Conservation (phyloP, 192 early-diverging fungal genomes). For the Gamsiella multidivaricata region DNA sequence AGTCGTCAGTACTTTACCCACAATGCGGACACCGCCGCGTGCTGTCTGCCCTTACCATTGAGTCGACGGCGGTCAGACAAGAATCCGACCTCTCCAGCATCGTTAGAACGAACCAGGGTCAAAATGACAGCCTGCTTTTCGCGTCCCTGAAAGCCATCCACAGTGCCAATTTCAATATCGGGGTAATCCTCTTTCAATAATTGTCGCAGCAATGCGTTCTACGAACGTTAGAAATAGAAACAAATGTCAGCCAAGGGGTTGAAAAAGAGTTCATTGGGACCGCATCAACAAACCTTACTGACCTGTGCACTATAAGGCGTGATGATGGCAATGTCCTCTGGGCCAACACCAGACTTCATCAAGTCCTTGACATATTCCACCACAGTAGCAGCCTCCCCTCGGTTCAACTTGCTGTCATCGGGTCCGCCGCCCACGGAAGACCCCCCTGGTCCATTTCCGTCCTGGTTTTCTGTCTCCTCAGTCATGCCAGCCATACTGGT, state of each 20-base stretch:
- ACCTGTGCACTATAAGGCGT: conserved; percentile 91
- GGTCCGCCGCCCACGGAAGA: conserved; percentile 38
- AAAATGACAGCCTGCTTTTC: conserved; percentile 91
- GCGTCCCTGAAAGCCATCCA: conserved; percentile 93
- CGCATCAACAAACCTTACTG: conserved; percentile 13
- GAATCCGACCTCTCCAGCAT: conserved; percentile 83
- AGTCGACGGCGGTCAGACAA: conserved; percentile 82
- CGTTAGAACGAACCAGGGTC: conserved; percentile 85
- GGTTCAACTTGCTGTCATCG: conserved; percentile 78
- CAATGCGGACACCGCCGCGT: too few species aligned
- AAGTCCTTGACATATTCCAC: conserved; percentile 71
- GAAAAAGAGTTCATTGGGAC: not conserved
- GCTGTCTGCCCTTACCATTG: conserved; percentile 71
- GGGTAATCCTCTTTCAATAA: conserved; percentile 66
- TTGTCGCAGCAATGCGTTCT: conserved; percentile 48
- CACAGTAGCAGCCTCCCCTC: conserved; percentile 77
- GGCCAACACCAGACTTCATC: conserved; percentile 67
- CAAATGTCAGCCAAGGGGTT: too few species aligned
- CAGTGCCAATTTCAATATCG: conserved; percentile 81
- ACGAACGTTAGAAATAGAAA: not conserved
- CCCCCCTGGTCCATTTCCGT: not conserved
- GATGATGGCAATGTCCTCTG: conserved; percentile 83
- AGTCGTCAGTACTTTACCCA: too few species aligned
- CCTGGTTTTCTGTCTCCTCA: conserved; percentile 55
- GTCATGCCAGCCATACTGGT: conserved; percentile 65